These are phyloP conservation scores for Boechera divaricarpa DNA, from an alignment of 345 rosid genomes.

Conservation along the genomic window DNA sequence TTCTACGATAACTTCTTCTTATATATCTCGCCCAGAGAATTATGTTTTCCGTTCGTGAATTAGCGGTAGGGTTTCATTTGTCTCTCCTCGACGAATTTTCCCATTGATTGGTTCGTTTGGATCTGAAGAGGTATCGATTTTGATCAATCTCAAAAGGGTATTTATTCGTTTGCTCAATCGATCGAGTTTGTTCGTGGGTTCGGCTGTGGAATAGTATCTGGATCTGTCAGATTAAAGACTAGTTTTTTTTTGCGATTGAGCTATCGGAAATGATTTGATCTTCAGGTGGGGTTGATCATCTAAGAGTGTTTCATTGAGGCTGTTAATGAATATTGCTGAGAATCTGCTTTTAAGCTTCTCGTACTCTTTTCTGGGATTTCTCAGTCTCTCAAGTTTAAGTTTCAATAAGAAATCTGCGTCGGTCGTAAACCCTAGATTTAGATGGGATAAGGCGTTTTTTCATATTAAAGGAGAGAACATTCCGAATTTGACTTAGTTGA, in stretches of 20 bases:
- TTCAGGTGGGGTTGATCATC: slow-evolving; percentile 16
- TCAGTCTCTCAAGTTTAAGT: slow-evolving; percentile 56
- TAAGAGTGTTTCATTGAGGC: slow-evolving; percentile 40
- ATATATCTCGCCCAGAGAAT: background rate
- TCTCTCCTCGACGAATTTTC: slow-evolving; percentile 6
- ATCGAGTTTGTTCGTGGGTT: slow-evolving; percentile 14
- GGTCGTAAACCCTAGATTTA: slow-evolving; percentile 66
- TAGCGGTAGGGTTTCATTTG: slow-evolving; percentile 19
- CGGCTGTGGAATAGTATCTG: slow-evolving; percentile 32
- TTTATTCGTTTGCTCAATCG: background rate
- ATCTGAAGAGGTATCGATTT: background rate
- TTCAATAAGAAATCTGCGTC: slow-evolving; percentile 46
- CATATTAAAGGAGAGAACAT: slow-evolving; percentile 52
- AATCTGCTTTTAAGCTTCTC: slow-evolving; percentile 70
- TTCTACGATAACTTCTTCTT: slow-evolving; percentile 26
- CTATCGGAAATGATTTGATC: slow-evolving; percentile 30
- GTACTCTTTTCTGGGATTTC: slow-evolving; percentile 59
- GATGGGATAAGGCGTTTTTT: slow-evolving; percentile 86
- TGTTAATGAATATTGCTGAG: slow-evolving; percentile 76
- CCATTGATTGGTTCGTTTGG: slow-evolving; percentile 11
- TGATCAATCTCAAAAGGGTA: slow-evolving; percentile 12
- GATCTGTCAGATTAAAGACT: slow-evolving; percentile 33
- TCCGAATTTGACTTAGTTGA: slow-evolving; percentile 32
- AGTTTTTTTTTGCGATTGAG: background rate
- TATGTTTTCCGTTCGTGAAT: slow-evolving; percentile 14